Conservation (phyloP, 306 rosid genomes). For the Vicia villosa region DNA sequence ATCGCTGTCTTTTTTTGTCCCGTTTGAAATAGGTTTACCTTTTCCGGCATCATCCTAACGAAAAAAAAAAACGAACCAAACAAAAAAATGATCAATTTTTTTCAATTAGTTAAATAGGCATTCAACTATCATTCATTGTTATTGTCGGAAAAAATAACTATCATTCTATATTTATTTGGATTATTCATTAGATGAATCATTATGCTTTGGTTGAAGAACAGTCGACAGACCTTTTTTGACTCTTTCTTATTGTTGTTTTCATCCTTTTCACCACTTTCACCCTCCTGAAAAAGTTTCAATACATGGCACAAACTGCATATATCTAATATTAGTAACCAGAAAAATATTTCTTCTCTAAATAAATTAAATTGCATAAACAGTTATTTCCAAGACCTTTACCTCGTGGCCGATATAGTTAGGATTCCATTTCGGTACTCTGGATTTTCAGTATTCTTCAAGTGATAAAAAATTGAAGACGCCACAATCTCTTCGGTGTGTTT, state of each 20-base stretch:
- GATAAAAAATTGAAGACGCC: conserved; percentile 67
- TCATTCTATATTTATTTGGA: neutral
- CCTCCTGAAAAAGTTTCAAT: conserved; percentile 76
- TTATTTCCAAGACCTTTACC: conserved; percentile 48
- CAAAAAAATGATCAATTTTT: neutral
- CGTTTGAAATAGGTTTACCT: conserved; percentile 44
- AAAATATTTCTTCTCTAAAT: neutral
- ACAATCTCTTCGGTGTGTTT: conserved; percentile 71
- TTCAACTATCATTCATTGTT: neutral
- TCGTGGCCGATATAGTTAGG: conserved; percentile 73
- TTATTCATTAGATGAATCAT: neutral
- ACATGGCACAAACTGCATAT: conserved; percentile 85
- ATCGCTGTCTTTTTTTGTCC: conserved; percentile 27
- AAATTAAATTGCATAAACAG: conserved; percentile 16
- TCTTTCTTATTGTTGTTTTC: conserved; percentile 58
- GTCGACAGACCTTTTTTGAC: conserved; percentile 56
- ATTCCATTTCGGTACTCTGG: conserved; percentile 87
- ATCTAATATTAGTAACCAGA: conserved; percentile 35
- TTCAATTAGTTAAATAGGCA: conserved; percentile 2
- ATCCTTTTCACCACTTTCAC: conserved; percentile 48
- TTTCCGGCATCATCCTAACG: conserved; percentile 59
- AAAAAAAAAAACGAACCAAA: conserved; percentile 16
- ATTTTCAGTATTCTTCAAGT: conserved; percentile 64
- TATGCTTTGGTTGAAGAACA: conserved; percentile 21
- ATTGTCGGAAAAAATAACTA: neutral